These are phyloP conservation scores for Penicillium diatomitis DNA, from an alignment of 495 filamentous ascomycete species.

Conservation along the genomic window DNA sequence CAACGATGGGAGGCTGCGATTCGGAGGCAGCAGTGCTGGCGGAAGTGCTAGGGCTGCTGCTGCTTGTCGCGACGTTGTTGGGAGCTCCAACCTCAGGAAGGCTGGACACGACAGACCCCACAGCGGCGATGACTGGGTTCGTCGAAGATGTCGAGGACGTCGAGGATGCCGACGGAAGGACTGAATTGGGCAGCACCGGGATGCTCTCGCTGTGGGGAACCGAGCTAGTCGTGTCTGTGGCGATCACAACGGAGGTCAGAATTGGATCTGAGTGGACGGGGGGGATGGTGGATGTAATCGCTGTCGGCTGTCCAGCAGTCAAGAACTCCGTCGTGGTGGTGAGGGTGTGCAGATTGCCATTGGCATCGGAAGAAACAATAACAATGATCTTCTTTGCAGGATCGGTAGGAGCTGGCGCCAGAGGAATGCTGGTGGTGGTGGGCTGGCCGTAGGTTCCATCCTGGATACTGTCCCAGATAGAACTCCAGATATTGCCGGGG, in stretches of 20 bases:
- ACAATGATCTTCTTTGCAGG: conserved; percentile 14
- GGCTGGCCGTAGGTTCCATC: background rate
- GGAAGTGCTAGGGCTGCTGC: no score
- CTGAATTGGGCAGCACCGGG: no score
- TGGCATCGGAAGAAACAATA: conserved; percentile 12
- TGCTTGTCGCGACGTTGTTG: no score
- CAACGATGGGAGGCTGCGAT: no score
- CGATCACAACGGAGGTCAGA: background rate
- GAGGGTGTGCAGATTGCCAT: conserved; percentile 9
- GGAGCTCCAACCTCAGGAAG: no score
- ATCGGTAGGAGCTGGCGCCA: background rate
- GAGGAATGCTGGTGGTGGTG: background rate
- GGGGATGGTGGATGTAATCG: conserved; percentile 2
- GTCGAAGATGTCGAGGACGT: no score
- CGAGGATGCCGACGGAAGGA: no score
- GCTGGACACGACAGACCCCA: no score
- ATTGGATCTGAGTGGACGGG: conserved; percentile 1
- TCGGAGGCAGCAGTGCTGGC: no score
- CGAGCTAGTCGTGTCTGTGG: background rate
- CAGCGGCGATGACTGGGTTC: no score
- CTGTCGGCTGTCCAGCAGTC: conserved; percentile 12
- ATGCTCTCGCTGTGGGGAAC: background rate
- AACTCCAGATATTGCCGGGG: background rate
- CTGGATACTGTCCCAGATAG: conserved; percentile 1
- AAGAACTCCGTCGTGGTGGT: conserved; percentile 9